phyloP scores from a whole-genome alignment of 2,329 filamentous ascomycete genomes.

The Xylaria sp. region DNA sequence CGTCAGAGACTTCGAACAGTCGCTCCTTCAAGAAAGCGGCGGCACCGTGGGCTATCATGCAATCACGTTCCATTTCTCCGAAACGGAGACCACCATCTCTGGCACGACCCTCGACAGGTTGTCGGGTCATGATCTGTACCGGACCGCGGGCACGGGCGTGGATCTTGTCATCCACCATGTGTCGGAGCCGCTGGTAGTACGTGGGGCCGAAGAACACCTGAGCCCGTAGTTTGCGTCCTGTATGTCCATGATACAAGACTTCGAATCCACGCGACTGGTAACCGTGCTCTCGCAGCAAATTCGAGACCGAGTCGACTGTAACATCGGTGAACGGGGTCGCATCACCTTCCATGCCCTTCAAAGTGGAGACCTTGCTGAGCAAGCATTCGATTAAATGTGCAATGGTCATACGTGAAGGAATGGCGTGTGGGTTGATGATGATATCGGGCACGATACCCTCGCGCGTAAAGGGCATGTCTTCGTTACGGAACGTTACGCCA shows the following conservation, averaged over 20 bases:
- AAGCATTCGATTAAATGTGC: constrained; percentile 99
- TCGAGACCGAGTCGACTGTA: constrained; percentile 92
- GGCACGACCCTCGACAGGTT: constrained; percentile 98
- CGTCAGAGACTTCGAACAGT: constrained; percentile 96
- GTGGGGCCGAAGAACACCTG: constrained; percentile 98
- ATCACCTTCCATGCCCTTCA: constrained; percentile 95
- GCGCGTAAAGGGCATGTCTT: constrained; percentile 97
- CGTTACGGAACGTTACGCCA: constrained; percentile 95
- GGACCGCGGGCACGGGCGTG: constrained; percentile 97
- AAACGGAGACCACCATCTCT: constrained; percentile 98
- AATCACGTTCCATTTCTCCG: constrained; percentile 99
- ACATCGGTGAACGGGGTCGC: constrained; percentile 98
- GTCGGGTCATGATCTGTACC: constrained; percentile 95
- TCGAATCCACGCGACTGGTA: constrained; percentile 98
- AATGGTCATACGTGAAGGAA: constrained; percentile 99
- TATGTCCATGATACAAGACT: constrained; percentile 99
- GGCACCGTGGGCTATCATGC: constrained; percentile 99
- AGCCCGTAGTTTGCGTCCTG: constrained; percentile 88
- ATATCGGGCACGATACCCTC: constrained; percentile 94
- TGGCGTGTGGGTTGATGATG: constrained; percentile 99
- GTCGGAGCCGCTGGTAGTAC: constrained; percentile 97
- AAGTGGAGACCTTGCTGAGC: constrained; percentile 91
- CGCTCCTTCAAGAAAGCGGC: constrained; percentile 97
- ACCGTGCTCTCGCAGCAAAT: constrained; percentile 84
- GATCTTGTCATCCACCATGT: constrained; percentile 99